Base-by-base conservation (phyloP, 2,329 filamentous ascomycete species). In the Colletotrichum lupini region DNA sequence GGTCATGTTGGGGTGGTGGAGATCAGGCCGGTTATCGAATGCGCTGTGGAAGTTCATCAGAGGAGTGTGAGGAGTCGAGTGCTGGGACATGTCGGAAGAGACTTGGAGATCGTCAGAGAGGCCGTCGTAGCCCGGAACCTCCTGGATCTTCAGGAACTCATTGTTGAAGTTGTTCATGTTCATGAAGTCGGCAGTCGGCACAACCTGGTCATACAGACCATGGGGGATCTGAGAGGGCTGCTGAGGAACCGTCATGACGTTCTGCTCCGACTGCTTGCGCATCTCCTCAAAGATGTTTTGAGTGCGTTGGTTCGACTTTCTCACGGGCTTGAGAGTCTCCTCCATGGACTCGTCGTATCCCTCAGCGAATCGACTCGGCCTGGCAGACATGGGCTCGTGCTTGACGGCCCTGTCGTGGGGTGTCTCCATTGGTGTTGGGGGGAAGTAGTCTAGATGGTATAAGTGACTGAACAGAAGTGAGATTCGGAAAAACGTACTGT, bases 371-470 rank as follows among this genome's bases (percentile, higher is more conserved):
- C 92, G 82, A 76, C 81, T 83, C 3, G 84, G 83, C 4, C 82
- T 81, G 1, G 70, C 65, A 22, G 72, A 74, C 59, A 64, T 55
- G 19, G 81, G 75, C 59, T 83, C 80, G 49, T 85, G 82, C 81
- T 87, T 87, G 57, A 80, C 77, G 55, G 83, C 77, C 62, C 84
- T 82, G 74, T 87, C 82, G 74, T 87, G 86, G 56, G 92, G 92
- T 24, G 91, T 93, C 65, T 91, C 89, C 77, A 88, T 89, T 66
- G 93, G 92, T 32, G 92, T 94, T 58, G 92, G 88, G 70, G 92
- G 92, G 76, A 90, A 89, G 77, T 90, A 92, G 76, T 85, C 91
- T 92, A 72, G 65, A 37, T 28, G 16, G 24, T 24, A 76, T 84
- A 56, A 78, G 78, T 58, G 16, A 46, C n/a, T 42, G 35, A 24